Base-by-base conservation (phyloP, 352 stramenopile species). In the Aphanomyces invadans region DNA sequence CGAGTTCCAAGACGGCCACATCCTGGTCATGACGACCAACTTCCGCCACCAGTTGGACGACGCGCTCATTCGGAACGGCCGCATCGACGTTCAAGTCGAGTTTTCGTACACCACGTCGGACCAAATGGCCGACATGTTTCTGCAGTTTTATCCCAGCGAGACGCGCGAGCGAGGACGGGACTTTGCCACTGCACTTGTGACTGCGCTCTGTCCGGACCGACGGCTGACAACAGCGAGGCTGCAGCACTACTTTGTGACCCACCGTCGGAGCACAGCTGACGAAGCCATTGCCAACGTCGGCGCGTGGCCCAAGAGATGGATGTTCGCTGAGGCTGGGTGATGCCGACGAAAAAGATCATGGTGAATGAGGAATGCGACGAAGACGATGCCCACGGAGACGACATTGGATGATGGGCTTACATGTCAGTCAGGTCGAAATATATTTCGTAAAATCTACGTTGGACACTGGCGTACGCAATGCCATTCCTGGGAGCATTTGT, bases 11-110 rank as follows among this genome's bases (percentile, higher is more conserved):
- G 70, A 74, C 26, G 65, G 67, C 4, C 26, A 60, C 15, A 23
- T 74, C 32, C 36, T 72, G 15, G 56, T 74, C 32, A 54, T 72
- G 65, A 72, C 65, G 31, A 74, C 70, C 19, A 74, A 73, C 48
- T 68, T 69, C 55, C 23, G 65, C 17, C 49, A 77, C 53, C 52
- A 64, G 33, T 48, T 77, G 21, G 72, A 77, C 48, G 17, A 67
- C 21, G 72, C 72, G 23, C 48, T 77, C 7, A 65, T 77, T 7
- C 57, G 72, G 21, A 70, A 70, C 46, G 72, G 72, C 26, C 52
- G 72, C 31, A 68, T 77, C 36, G 72, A 77, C 65, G 52, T 70
- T 52, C 29, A 46, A 3, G 53, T 62, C 10, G 39, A 15, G 10
- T 62, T 62, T 25, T 3, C 9, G 3, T 48, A 46, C 31, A 19